A percentile compares a stretch with the other conserved stretches of the same genome.
These are phyloP conservation scores for Aspergillus bombycis DNA, from an alignment of 2,329 filamentous ascomycete species.

Conservation along the genomic window DNA sequence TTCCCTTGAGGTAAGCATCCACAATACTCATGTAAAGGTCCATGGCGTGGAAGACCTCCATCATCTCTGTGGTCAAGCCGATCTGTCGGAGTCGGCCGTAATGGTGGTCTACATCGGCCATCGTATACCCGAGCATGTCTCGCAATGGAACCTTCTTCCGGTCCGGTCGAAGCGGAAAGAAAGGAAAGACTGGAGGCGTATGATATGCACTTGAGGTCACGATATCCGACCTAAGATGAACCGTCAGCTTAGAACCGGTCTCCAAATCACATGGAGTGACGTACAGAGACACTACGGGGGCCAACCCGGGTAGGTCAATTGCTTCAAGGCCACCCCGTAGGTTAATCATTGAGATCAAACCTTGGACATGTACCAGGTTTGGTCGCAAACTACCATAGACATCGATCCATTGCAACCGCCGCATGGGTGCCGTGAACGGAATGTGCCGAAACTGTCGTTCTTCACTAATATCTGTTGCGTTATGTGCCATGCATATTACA, in stretches of 20 bases:
- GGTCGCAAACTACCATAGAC: constrained; percentile 39
- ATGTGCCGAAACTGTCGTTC: constrained; percentile 16
- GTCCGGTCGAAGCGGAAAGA: constrained; percentile 27
- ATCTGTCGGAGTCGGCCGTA: constrained; percentile 28
- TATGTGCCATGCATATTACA: constrained; percentile 40
- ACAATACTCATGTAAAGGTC: constrained; percentile 35
- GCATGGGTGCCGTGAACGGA: constrained; percentile 40
- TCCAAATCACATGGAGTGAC: constrained; percentile 9
- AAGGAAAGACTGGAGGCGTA: constrained; percentile 29
- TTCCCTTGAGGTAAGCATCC: constrained; percentile 24
- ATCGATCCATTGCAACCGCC: constrained; percentile 40
- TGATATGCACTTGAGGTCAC: constrained; percentile 30
- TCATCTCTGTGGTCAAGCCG: constrained; percentile 32
- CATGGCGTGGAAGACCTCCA: constrained; percentile 36
- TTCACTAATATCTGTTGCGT: constrained; percentile 28
- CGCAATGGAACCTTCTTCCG: constrained; percentile 25
- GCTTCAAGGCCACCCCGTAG: constrained; percentile 41
- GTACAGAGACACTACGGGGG: constrained; percentile 44
- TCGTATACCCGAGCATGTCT: constrained; percentile 30
- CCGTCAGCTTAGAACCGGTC: background rate
- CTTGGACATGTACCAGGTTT: constrained; percentile 40
- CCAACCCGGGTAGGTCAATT: constrained; percentile 40
- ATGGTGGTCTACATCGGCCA: constrained; percentile 28
- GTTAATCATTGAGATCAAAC: constrained; percentile 39
- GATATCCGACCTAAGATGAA: constrained; percentile 30